Base-by-base conservation (phyloP, 2,329 filamentous ascomycete genomes). In the Diaporthe sp. region DNA sequence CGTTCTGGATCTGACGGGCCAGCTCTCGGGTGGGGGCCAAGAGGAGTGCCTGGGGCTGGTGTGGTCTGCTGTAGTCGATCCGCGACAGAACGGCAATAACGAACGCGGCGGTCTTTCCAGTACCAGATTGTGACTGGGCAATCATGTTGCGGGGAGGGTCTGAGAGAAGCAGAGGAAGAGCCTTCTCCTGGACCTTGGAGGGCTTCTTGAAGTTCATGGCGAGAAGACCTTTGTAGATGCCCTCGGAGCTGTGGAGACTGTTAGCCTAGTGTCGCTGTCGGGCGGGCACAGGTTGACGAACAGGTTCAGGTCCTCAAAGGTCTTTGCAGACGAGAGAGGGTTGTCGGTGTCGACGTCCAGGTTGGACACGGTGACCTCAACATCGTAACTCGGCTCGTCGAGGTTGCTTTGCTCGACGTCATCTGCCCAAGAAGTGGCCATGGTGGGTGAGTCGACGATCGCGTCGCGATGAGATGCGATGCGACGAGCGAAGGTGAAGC, bases 71-170 rank as follows among this genome's bases (percentile, higher is more conserved):
- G 75, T 96, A 90, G 81, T 99, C 95, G 82, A 98, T 86, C 77
- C 97, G 95, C 75, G 94, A 94, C 55, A 99, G 90, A 76, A 98
- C 94, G 77, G 98, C 98, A 77, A 98, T 93, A 61, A 97, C 94
- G 84, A 99, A 99, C 31, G 97, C 97, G 28, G 96, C 97, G 0
- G 97, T 99, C 88, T 99, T 99, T 82, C 97, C 97, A 28, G 97
- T 99, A 80, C 97, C 97, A 2, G 97, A 99, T 85, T 99, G 97
- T n/a, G 97, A 99, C 86, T 99, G 97, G 4, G 96, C 97, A 82
- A 99, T 96, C 90, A 99, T 94, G 85, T 98, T 98, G 78, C 90
- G 89, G 0, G 96, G 94, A n/a, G 97, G 96, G 82, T 98, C 89
- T 80, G 90, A 87, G 78, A 99, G 90, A 81, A 99, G 94, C 73